phyloP scores from a whole-genome alignment of 129 eudicot genomes.

The Smallanthus sonchifolius region DNA sequence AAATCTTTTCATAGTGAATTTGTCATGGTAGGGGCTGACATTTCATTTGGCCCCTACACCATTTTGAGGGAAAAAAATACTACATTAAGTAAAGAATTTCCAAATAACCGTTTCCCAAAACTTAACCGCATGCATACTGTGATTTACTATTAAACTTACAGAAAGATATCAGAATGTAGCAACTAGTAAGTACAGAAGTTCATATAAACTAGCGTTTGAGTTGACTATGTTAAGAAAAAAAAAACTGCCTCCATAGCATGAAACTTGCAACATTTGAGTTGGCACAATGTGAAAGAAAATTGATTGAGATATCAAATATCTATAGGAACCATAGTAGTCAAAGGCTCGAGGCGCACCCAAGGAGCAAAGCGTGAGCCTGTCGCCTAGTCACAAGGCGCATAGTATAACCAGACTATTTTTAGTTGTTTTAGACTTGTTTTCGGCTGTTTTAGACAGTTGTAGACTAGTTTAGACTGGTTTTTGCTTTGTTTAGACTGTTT shows the following conservation, averaged over 20 bases:
- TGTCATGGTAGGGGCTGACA: conserved; percentile 22
- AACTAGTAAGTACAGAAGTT: background rate
- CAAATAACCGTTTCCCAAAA: background rate
- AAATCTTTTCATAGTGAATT: background rate
- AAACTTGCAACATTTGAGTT: background rate
- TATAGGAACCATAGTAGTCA: background rate
- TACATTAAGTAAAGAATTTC: background rate
- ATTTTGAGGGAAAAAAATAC: background rate
- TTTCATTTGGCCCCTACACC: conserved; percentile 17
- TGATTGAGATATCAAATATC: background rate
- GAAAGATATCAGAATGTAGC: background rate
- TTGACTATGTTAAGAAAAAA: background rate
- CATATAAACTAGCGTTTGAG: background rate
- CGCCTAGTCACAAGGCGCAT: too few relatives aligned
- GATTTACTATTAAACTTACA: background rate
- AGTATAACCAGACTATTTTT: too few relatives aligned
- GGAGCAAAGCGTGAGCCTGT: too few relatives aligned
- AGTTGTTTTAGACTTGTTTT: too few relatives aligned
- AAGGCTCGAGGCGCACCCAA: too few relatives aligned
- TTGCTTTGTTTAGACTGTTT: too few relatives aligned
- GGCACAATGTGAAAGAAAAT: background rate
- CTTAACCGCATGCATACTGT: background rate
- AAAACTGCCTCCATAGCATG: background rate
- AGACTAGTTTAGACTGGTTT: too few relatives aligned
- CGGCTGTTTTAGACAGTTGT: too few relatives aligned